Evolutionary conservation across 495 filamentous ascomycete genomes (phyloP), one percentile per base, ranked within the genome.

Genomic region (Acidiella bohemica): DNA sequence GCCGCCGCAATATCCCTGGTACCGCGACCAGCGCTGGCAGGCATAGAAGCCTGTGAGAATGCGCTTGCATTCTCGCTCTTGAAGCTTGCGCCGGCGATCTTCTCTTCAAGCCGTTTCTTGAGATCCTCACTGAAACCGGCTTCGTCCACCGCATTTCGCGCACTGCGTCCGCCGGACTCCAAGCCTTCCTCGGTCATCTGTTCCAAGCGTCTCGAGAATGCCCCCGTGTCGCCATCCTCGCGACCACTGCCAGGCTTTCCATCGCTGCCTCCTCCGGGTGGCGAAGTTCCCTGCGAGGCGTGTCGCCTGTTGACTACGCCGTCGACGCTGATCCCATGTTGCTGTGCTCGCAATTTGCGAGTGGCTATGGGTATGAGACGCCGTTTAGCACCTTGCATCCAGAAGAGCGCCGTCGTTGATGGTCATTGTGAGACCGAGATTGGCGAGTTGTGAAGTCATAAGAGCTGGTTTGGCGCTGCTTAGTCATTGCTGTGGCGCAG

Each of bases 101-200:
- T 78, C 47, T 79, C 76, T 38, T 87, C 73, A 4, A 97, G 66
- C 41, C 72, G 60, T 45, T 62, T 61, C 53, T 84, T 92, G 44
- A 96, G 62, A 42, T 93, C 85, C 13, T 86, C 81, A 39, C 77
- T 80, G 64, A 97, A 93, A 21, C 82, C 83, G 32, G 82, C 84
- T 40, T 92, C 80, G 51, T 81, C 67, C 11, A 94, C 67, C n/a
- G 80, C 81, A 52, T 77, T 78, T 31, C 63, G 69, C 26, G 82
- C 78, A 29, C 77, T 72, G 44, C 71, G 70, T 17, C 82, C 79
- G 13, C 79, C 81, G 42, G 71, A 72, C 19, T 85, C 63, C 18
- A 93, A 62, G 5, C 69, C 71, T 36, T 90, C 78, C 56, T 93
- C 84, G 21, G 81, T 87, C 56, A 90, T 81, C 55, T 84, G 68